Conservation (phyloP, 2,329 filamentous ascomycete species). For the Aaosphaeria arxii region DNA sequence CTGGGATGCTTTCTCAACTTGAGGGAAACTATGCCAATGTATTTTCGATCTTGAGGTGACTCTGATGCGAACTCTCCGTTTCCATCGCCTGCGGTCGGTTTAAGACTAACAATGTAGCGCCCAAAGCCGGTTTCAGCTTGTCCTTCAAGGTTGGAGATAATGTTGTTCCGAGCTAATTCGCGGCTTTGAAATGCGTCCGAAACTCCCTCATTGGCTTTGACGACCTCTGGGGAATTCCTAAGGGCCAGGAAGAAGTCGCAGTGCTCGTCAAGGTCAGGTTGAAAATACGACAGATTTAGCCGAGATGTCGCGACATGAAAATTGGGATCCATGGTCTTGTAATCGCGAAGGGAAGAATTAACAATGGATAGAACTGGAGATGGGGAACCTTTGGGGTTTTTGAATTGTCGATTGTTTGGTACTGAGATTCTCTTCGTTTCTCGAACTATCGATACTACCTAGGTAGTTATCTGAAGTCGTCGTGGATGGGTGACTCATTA, state of each 20-base stretch:
- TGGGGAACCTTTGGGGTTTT: too few relatives aligned
- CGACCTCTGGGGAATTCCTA: constrained; percentile 20
- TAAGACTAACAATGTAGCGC: constrained; percentile 23
- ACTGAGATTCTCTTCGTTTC: too few relatives aligned
- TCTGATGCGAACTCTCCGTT: neutral
- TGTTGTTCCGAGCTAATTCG: constrained; percentile 9
- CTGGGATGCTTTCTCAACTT: constrained; percentile 12
- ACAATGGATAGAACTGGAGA: too few relatives aligned
- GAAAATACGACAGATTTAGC: constrained; percentile 18
- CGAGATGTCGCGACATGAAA: constrained; percentile 22
- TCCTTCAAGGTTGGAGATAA: constrained; percentile 4
- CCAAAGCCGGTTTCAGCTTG: constrained; percentile 26
- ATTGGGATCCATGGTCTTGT: constrained; percentile 9
- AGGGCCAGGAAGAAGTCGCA: constrained; percentile 25
- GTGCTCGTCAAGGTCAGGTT: constrained; percentile 12
- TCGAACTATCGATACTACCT: too few relatives aligned
- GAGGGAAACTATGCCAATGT: constrained; percentile 20
- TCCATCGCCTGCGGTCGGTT: neutral
- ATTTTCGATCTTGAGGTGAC: neutral
- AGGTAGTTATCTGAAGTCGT: too few relatives aligned
- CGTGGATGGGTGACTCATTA: too few relatives aligned
- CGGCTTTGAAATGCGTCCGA: constrained; percentile 12
- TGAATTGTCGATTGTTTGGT: too few relatives aligned
- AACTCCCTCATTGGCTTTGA: constrained; percentile 8
- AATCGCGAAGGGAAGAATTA: neutral